A percentile compares a stretch with the other conserved stretches of the same genome.
These are phyloP conservation scores for Coemansia sp. DNA, from an alignment of 192 early-diverging fungal genomes.

Conservation along the genomic window DNA sequence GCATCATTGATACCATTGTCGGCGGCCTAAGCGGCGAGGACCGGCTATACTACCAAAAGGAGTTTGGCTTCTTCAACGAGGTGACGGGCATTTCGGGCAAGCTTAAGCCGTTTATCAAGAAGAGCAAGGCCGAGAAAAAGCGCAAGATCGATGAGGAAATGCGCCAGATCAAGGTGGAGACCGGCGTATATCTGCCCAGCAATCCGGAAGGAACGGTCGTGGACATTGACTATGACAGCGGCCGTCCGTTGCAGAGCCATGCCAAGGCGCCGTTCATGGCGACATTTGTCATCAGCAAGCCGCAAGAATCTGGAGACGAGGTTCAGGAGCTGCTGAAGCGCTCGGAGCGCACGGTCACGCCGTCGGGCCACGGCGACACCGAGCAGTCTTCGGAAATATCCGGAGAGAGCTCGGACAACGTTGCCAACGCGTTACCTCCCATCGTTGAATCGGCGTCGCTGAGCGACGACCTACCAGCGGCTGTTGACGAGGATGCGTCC, in stretches of 20 bases:
- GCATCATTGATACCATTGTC: conserved; percentile 80
- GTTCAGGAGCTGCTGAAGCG: conserved; percentile 51
- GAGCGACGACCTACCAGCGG: not conserved
- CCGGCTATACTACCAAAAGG: conserved; percentile 89
- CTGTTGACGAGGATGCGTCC: not conserved
- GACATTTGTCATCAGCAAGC: conserved; percentile 83
- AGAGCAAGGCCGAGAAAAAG: conserved; percentile 93
- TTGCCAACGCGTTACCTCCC: not conserved
- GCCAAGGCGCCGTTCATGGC: conserved; percentile 99
- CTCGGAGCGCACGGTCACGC: conserved; percentile 43
- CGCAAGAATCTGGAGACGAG: conserved; percentile 55
- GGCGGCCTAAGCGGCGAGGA: conserved; percentile 78
- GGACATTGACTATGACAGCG: conserved; percentile 92
- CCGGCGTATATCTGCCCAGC: conserved; percentile 94
- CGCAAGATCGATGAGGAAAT: conserved; percentile 98
- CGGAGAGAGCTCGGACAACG: not conserved
- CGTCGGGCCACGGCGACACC: not conserved
- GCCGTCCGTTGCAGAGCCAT: conserved; percentile 91
- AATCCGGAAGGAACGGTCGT: conserved; percentile 94
- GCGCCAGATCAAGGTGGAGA: conserved; percentile 87
- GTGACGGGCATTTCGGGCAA: conserved; percentile 98
- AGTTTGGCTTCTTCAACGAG: conserved; percentile 92
- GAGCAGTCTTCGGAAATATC: not conserved
- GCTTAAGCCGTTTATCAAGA: conserved; percentile 89
- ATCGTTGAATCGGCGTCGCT: not conserved